phyloP scores from a whole-genome alignment of 331 rosid species.

The Saraca asoca region DNA sequence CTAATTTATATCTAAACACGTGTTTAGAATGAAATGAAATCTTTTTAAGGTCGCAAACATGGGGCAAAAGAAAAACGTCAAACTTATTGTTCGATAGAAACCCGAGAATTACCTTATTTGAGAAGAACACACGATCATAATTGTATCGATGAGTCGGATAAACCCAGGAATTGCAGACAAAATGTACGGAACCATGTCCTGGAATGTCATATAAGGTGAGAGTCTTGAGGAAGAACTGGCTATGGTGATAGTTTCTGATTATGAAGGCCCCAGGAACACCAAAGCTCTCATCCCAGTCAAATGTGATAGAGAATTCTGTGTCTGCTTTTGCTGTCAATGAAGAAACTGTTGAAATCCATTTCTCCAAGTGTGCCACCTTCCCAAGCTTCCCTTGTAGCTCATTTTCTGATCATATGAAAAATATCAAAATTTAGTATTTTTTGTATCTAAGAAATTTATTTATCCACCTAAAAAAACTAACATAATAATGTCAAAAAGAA shows the following conservation, averaged over 20 bases:
- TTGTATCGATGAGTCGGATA: conserved; percentile 78
- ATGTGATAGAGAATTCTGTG: conserved; percentile 42
- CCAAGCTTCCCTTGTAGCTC: conserved; percentile 59
- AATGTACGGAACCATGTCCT: conserved; percentile 58
- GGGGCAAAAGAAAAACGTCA: too few species aligned
- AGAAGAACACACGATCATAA: conserved; percentile 68
- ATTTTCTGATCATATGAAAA: conserved; percentile 36
- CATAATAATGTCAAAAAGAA: too few species aligned
- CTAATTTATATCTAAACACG: too few species aligned
- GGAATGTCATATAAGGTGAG: conserved; percentile 66
- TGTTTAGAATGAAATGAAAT: too few species aligned
- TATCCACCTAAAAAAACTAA: too few species aligned
- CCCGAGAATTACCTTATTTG: conserved; percentile 58
- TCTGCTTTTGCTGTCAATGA: conserved; percentile 49
- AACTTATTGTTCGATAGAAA: too few species aligned
- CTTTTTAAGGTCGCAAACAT: too few species aligned
- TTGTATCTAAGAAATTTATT: too few species aligned
- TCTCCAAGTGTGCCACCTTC: conserved; percentile 62
- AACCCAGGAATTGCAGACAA: conserved; percentile 92
- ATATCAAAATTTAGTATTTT: neutral
- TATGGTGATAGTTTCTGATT: conserved; percentile 67
- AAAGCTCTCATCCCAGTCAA: conserved; percentile 75
- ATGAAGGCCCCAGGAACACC: conserved; percentile 82
- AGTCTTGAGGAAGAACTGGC: conserved; percentile 75
- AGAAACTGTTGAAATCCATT: conserved; percentile 61